Evolutionary conservation across 2,329 filamentous ascomycete genomes (phyloP).

Genomic region (Botrytis hyacinthi): DNA sequence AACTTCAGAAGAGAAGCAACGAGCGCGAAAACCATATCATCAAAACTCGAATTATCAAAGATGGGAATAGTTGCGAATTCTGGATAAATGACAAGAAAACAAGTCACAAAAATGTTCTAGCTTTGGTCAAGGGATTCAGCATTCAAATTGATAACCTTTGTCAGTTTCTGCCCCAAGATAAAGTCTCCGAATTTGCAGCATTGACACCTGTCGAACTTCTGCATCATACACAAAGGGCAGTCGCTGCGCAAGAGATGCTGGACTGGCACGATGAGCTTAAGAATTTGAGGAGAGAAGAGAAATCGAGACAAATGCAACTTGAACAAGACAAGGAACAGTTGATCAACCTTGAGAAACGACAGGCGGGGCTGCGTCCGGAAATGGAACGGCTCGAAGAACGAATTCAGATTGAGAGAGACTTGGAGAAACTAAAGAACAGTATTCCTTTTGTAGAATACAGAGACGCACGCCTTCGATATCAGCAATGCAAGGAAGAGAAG

Average conservation of each 20-base stretch:
- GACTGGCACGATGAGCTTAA: constrained; percentile 75
- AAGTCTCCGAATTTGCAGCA: constrained; percentile 89
- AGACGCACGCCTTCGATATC: constrained; percentile 49
- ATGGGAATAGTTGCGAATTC: constrained; percentile 80
- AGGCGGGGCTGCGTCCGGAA: constrained; percentile 71
- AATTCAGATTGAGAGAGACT: constrained; percentile 61
- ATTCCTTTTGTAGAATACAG: constrained; percentile 66
- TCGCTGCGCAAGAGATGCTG: constrained; percentile 77
- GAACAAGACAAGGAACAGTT: constrained; percentile 62
- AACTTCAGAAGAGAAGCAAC: constrained; percentile 66
- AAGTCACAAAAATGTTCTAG: constrained; percentile 62
- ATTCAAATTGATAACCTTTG: constrained; percentile 98
- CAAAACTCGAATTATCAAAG: constrained; percentile 71
- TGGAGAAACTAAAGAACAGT: constrained; percentile 63
- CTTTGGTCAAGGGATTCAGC: constrained; percentile 67
- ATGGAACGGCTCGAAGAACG: constrained; percentile 81
- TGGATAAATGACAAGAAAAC: constrained; percentile 67
- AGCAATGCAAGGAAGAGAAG: constrained; percentile 54
- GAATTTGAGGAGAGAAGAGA: constrained; percentile 66
- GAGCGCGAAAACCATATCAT: constrained; percentile 69
- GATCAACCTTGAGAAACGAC: constrained; percentile 66
- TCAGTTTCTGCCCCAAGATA: constrained; percentile 94
- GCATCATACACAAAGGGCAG: constrained; percentile 82
- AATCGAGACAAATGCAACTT: constrained; percentile 57
- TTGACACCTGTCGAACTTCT: constrained; percentile 80